Base-by-base conservation (phyloP, 2,329 filamentous ascomycete species). In the Fusarium mundagurra region DNA sequence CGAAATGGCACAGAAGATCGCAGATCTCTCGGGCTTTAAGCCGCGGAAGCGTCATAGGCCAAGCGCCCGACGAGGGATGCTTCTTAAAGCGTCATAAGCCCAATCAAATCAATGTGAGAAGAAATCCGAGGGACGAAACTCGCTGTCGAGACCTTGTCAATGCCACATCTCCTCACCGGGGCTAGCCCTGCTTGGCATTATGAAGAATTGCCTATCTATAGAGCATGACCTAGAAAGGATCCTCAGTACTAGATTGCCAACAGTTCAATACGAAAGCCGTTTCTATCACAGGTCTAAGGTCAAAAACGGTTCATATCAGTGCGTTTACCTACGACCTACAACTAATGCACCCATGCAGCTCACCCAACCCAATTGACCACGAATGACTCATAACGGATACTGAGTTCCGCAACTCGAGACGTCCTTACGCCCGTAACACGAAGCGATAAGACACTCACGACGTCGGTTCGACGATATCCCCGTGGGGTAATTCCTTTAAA, bases 401-500 rank as follows among this genome's bases (percentile, higher is more conserved):
- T 24, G 27, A 57, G n/a, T 48, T 43, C 63, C 68, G 68, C 16
- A 39, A 3, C 4, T 3, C 0, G n/a, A 43, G 14, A 20, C 18
- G 10, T 11, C 1, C 14, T 16, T 24, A 41, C 34, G 55, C 61
- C 43, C 34, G 29, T 44, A 53, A 17, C 7, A 63, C 7, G 18
- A 38, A 33, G 22, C 34, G 8, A n/a, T 10, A 24, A 22, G 33
- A 34, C 22, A 31, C n/a, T 18, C 29, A 22, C 17, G 29, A 50
- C 22, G 12, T 44, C 18, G 29, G 27, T 33, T 41, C 14, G n/a
- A 41, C 22, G 36, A 58, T 33, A 62, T 50, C 57, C 59, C 69
- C 68, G 76, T 70, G 72, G 76, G 69, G 68, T 61, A 71, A 67
- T 64, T 64, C 57, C 63, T 50, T 44, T 63, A 59, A 72, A 72